Percentiles rank a stretch among this genome's conserved stretches.
Evolutionary conservation across 305 asterid species (phyloP).

Genomic region (Fraxinus baroniana): DNA sequence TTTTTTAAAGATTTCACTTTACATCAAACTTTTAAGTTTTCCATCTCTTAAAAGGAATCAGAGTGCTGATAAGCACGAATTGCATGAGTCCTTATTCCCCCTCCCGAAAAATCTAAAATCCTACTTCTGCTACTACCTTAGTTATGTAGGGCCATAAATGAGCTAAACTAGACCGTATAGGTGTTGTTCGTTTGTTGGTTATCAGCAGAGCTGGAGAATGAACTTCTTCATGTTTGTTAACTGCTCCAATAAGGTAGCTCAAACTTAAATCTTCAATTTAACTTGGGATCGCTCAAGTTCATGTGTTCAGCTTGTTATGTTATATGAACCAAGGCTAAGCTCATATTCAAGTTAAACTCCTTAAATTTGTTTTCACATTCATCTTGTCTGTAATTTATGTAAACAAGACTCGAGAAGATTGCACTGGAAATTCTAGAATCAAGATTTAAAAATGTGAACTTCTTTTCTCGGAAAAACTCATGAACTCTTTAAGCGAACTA

Average conservation of each 20-base stretch:
- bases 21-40: background rate
- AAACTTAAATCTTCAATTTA: background rate
- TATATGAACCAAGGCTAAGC: background rate
- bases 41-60: background rate
- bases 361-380: background rate
- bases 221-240: background rate
- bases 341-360: background rate
- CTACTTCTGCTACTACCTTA: background rate
- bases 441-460: background rate
- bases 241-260: background rate
- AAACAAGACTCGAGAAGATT: background rate
- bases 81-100: background rate
- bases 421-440: background rate
- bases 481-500: background rate
- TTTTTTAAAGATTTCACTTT: background rate
- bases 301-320: background rate
- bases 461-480: background rate
- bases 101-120: background rate
- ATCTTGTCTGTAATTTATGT: background rate
- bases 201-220: background rate
- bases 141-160: background rate
- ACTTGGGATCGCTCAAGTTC: background rate
- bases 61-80: background rate
- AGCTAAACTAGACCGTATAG: background rate
- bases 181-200: background rate